Conservation (phyloP, 1,284 basidiomycete species). For the Paramarasmius palmivorus region DNA sequence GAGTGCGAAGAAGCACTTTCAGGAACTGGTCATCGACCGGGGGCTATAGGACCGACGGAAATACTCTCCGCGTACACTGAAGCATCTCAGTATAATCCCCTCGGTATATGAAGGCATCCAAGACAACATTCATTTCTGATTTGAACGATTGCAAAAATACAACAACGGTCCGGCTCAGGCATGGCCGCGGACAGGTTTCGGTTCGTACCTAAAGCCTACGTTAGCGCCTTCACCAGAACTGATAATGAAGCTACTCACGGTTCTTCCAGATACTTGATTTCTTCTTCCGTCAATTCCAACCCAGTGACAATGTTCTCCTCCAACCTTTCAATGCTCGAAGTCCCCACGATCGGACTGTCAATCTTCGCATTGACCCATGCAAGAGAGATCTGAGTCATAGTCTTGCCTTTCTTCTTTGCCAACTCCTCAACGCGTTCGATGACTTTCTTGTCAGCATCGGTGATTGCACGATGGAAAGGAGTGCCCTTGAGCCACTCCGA, state of each 20-base stretch:
- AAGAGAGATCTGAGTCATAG: constrained; percentile 14
- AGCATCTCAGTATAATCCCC: too few relatives aligned
- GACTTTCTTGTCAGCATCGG: constrained; percentile 6
- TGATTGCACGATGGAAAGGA: background rate
- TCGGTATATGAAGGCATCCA: too few relatives aligned
- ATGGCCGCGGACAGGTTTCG: constrained; percentile 1
- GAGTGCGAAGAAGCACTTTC: too few relatives aligned
- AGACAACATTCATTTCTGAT: too few relatives aligned
- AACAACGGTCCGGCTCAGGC: background rate
- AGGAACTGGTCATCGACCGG: too few relatives aligned
- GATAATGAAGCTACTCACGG: constrained; percentile 18
- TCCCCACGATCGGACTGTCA: constrained; percentile 20
- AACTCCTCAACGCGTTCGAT: constrained; percentile 8
- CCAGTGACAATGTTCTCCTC: constrained; percentile 22
- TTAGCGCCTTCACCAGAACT: background rate
- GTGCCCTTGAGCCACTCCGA: constrained; percentile 3
- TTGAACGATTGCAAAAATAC: too few relatives aligned
- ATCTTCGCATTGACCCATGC: constrained; percentile 16
- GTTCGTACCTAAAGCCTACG: background rate
- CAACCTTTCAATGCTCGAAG: constrained; percentile 24
- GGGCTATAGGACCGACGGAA: too few relatives aligned
- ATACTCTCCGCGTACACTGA: too few relatives aligned
- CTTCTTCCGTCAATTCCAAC: constrained; percentile 24
- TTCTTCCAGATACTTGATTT: constrained; percentile 28
- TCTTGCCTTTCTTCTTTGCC: background rate